phyloP scores from a whole-genome alignment of 768 basidiomycete genomes.

The Lentinula aciculospora region DNA sequence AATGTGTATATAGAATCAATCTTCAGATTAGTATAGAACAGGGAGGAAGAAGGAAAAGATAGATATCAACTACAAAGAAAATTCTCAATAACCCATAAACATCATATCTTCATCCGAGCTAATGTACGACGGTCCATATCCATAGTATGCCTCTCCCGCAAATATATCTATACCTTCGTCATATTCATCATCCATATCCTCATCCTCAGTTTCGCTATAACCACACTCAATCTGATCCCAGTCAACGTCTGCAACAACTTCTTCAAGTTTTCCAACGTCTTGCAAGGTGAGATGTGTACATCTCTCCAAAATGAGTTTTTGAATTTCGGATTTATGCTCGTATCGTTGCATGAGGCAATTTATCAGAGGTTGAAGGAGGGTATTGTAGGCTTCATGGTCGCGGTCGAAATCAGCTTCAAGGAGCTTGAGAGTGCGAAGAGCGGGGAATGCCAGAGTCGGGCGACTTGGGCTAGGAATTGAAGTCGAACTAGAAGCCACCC shows the following conservation, averaged over 20 bases:
- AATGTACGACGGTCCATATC: background rate
- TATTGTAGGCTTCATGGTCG: background rate
- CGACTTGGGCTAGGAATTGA: background rate
- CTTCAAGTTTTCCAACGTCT: conserved; percentile 19
- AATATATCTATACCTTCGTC: background rate
- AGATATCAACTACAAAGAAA: background rate
- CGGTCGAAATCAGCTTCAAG: conserved; percentile 6
- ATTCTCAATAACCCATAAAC: background rate
- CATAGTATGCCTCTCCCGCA: conserved; percentile 1
- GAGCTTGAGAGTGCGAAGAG: conserved; percentile 6
- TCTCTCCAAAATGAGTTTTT: background rate
- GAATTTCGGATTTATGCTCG: conserved; percentile 6
- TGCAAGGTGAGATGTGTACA: conserved; percentile 18
- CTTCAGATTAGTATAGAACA: background rate
- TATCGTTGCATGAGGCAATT: conserved; percentile 6
- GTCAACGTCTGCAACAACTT: conserved; percentile 10
- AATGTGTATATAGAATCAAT: no score
- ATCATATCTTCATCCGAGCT: conserved; percentile 2
- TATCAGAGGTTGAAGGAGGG: background rate
- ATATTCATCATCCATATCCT: background rate
- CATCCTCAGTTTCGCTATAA: conserved; percentile 5
- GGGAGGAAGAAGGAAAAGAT: background rate
- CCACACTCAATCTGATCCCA: conserved; percentile 7
- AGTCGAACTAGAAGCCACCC: background rate
- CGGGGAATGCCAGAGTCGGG: conserved; percentile 1